Evolutionary conservation across 257 asterid genomes (phyloP).

Genomic region (Petunia axillaris): DNA sequence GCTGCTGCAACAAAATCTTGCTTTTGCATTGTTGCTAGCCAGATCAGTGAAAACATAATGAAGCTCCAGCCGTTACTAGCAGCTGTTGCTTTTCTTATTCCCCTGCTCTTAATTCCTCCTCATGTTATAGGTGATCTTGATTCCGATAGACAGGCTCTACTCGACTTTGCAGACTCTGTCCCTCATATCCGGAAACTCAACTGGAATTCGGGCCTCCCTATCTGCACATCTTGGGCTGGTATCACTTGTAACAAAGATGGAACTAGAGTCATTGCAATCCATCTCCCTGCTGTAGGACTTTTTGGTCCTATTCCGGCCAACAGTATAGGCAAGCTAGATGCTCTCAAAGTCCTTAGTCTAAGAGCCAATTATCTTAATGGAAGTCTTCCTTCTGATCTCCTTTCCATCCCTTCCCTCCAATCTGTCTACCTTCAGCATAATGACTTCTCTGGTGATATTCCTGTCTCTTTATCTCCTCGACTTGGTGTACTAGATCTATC

Average conservation of each 20-base stretch:
- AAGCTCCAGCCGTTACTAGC: slow-evolving; percentile 36
- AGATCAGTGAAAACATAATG: slow-evolving; percentile 43
- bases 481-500: slow-evolving; percentile 72
- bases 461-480: slow-evolving; percentile 50
- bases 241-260: slow-evolving; percentile 59
- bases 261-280: slow-evolving; percentile 65
- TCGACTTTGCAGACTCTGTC: slow-evolving; percentile 60
- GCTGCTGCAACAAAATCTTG: slow-evolving; percentile 14
- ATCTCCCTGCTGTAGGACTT: slow-evolving; percentile 82
- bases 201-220: slow-evolving; percentile 53
- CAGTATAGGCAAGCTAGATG: slow-evolving; percentile 63
- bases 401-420: slow-evolving; percentile 65
- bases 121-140: slow-evolving; percentile 48
- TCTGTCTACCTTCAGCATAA: slow-evolving; percentile 72
- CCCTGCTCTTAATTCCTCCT: slow-evolving; percentile 37
- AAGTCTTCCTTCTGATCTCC: slow-evolving; percentile 65
- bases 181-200: slow-evolving; percentile 72
- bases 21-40: not conserved
- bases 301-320: slow-evolving; percentile 66
- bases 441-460: slow-evolving; percentile 73
- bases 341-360: slow-evolving; percentile 72
- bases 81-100: slow-evolving; percentile 36
- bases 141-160: slow-evolving; percentile 70
- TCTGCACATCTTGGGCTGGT: slow-evolving; percentile 85
- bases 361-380: slow-evolving; percentile 72